Conservation (phyloP, 163 green algal genomes). For the Scenedesmus sp. region DNA sequence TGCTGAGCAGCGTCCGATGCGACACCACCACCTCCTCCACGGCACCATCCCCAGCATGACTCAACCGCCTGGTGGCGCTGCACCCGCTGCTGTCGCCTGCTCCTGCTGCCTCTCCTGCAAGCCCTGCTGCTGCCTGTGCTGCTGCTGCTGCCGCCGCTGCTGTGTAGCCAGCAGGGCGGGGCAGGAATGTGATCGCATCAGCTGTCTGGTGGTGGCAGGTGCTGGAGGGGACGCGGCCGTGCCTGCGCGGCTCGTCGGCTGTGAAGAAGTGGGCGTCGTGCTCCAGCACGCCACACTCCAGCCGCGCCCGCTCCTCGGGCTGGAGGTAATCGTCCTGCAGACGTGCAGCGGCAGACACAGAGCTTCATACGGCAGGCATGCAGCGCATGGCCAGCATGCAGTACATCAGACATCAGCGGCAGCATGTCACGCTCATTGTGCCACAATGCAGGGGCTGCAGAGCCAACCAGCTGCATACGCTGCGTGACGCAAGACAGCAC, state of each 20-base stretch:
- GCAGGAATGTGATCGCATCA: constrained; percentile 37
- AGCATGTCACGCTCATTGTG: too few relatives aligned
- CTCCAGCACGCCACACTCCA: constrained; percentile 30
- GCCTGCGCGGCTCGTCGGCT: not conserved
- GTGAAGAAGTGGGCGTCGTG: constrained; percentile 35
- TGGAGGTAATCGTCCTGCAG: constrained; percentile 9
- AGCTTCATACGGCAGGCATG: too few relatives aligned
- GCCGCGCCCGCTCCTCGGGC: not conserved
- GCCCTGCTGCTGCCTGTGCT: not conserved
- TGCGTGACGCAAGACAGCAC: not conserved
- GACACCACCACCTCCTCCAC: constrained; percentile 43
- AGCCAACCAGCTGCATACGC: not conserved
- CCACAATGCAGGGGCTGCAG: too few relatives aligned
- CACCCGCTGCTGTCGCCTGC: not conserved
- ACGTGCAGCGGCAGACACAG: not conserved
- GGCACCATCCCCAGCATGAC: not conserved
- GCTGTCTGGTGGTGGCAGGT: constrained; percentile 43
- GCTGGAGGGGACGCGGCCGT: not conserved
- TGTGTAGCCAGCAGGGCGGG: not conserved
- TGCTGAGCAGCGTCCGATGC: not conserved
- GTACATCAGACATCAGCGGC: too few relatives aligned
- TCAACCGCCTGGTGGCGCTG: not conserved
- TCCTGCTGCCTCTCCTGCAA: not conserved
- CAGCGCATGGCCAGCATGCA: too few relatives aligned
- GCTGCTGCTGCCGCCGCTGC: not conserved